These are phyloP conservation scores for Stagonosporopsis tanaceti DNA, from an alignment of 2,329 filamentous ascomycete species.

Conservation along the genomic window DNA sequence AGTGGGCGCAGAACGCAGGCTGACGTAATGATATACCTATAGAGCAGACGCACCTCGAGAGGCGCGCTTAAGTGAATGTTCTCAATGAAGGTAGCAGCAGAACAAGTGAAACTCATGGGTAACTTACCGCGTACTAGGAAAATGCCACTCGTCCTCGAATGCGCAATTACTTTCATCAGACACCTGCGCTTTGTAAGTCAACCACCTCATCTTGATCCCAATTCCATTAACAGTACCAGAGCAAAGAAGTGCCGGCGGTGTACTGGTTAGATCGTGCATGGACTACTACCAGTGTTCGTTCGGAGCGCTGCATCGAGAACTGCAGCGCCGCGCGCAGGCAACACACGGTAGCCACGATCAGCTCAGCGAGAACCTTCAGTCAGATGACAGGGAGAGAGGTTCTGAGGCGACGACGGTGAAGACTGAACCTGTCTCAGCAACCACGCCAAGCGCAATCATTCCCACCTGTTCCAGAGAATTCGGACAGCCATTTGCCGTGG, in stretches of 20 bases:
- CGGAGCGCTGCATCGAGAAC: constrained; percentile 27
- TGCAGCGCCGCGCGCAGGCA: constrained; percentile 24
- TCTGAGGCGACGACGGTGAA: constrained; percentile 32
- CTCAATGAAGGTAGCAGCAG: background rate
- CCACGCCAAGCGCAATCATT: constrained; percentile 6
- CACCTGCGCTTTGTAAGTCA: background rate
- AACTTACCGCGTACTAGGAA: background rate
- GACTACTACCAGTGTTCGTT: constrained; percentile 36
- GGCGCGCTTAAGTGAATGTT: background rate
- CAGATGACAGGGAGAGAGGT: constrained; percentile 30
- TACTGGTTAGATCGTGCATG: constrained; percentile 21
- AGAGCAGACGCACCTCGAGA: no score
- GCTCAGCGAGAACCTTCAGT: constrained; percentile 29
- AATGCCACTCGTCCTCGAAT: no score
- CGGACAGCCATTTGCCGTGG: constrained; percentile 16
- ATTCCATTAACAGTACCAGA: background rate
- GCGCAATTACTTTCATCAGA: background rate
- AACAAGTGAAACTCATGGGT: background rate
- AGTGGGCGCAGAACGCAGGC: no score
- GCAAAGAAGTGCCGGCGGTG: background rate
- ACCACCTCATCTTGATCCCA: background rate
- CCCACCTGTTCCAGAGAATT: constrained; percentile 21
- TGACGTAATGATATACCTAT: no score
- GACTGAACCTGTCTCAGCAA: constrained; percentile 12
- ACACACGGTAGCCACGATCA: constrained; percentile 24